phyloP scores from a whole-genome alignment of 1,284 basidiomycete species.

The Cryptococcus sp. region DNA sequence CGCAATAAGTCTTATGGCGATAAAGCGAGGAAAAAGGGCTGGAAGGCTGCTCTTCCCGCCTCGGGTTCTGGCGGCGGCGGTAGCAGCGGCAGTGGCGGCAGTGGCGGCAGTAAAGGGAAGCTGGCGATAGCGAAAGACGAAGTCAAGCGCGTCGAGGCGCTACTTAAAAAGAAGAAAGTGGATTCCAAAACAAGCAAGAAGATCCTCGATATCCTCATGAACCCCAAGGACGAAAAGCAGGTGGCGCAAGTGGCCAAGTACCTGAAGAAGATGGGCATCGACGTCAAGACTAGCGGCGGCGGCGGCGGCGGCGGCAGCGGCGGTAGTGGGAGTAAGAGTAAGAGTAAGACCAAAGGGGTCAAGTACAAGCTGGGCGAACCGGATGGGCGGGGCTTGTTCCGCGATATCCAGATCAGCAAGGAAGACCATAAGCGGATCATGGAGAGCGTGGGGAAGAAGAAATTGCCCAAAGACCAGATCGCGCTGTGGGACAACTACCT shows the following conservation, averaged over 20 bases:
- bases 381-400: not conserved
- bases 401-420: not conserved
- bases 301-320: not conserved
- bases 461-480: not conserved
- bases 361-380: too few species aligned
- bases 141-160: not conserved
- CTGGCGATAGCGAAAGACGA: slow-evolving; percentile 3
- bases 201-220: not conserved
- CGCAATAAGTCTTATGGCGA: not conserved
- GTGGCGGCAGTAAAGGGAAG: not conserved
- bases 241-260: not conserved
- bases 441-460: not conserved
- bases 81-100: not conserved
- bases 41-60: not conserved
- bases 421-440: not conserved
- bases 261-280: not conserved
- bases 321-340: too few species aligned
- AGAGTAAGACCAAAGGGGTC: too few species aligned
- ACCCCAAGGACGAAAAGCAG: not conserved
- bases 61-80: not conserved
- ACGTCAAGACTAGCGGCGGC: not conserved
- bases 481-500: not conserved
- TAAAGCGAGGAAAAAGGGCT: not conserved
- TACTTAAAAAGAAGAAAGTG: not conserved
- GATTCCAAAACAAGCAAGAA: not conserved